Base-by-base conservation (phyloP, 1,284 basidiomycete species). In the Inonotus obliquus region DNA sequence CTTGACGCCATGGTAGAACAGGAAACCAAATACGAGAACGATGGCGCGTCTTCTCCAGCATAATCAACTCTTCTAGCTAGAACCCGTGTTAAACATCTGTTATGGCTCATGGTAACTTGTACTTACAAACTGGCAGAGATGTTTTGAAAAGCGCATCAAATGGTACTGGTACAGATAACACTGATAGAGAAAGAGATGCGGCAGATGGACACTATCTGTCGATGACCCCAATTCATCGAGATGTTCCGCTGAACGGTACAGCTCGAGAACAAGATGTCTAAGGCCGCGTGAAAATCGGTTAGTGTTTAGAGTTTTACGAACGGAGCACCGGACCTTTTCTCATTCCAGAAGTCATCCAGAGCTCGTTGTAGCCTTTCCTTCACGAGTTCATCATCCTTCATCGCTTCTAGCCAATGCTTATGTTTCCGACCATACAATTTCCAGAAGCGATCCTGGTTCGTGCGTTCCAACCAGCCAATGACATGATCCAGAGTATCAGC, bases 131-230 rank as follows among this genome's bases (percentile, higher is more conserved):
- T 75, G 75, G 32, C 80, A 69, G 0, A 84, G 67, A 9, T 79
- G 74, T 13, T 70, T 72, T 2, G 78, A 69, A 67, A 86, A 83
- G 57, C 81, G 79, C 62, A 85, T 80, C 38, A 91, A 67, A 67
- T 89, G 82, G 67, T 86, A 88, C 66, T 92, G 89, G 69, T 91
- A 93, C 23, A 91, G 80, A 67, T 85, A 89, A 56, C 84, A 85
- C 62, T 86, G 75, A 65, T 89, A 89, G 7, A 89, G 74, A 69
- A 82, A 83, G 32, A 83, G 78, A 78, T 92, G 79, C 49, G 85
- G 80, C 66, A 86, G 81, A 5, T 74, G 69, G 19, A 71, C 67
- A 32, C 74, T 72, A 21, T 72, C 66, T 2, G 70, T 69, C 17
- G 70, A 67, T 3, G 68, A 68, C 2, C 74, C 72, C 19, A 67